Percentiles rank a stretch among this genome's conserved stretches.
These are phyloP conservation scores for Dictyostelium firmibasis DNA, from an alignment of 78 protist species.

Conservation along the genomic window DNA sequence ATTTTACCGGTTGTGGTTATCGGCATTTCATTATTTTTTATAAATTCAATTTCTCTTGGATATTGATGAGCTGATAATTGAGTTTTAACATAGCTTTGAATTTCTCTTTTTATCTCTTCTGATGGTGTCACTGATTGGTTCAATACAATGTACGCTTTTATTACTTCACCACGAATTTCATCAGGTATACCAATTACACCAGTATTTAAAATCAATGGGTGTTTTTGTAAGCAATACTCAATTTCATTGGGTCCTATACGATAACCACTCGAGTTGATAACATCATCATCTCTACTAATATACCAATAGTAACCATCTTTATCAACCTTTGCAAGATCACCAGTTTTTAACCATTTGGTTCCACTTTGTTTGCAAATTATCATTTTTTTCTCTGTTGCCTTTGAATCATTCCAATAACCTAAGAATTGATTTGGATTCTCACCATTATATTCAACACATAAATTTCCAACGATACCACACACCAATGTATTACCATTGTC, in stretches of 20 bases:
- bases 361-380: background rate
- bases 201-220: background rate
- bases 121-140: background rate
- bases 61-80: slow-evolving; percentile 58
- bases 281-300: slow-evolving; percentile 57
- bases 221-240: slow-evolving; percentile 23
- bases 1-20: slow-evolving; percentile 67
- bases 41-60: slow-evolving; percentile 48
- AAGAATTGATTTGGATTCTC: slow-evolving; percentile 17
- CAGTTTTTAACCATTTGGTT: slow-evolving; percentile 25
- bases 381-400: background rate
- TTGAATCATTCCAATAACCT: slow-evolving; percentile 30
- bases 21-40: slow-evolving; percentile 22
- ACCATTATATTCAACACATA: background rate
- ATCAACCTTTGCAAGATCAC: slow-evolving; percentile 34
- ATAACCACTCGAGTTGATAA: slow-evolving; percentile 38
- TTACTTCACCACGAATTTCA: slow-evolving; percentile 39
- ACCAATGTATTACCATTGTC: slow-evolving; percentile 13
- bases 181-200: slow-evolving; percentile 58
- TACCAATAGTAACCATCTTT: slow-evolving; percentile 31
- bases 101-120: background rate
- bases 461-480: background rate
- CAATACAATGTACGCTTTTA: slow-evolving; percentile 61
- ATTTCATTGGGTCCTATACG: slow-evolving; percentile 63
- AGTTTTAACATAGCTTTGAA: slow-evolving; percentile 32